A percentile compares a stretch with the other conserved stretches of the same genome.
Evolutionary conservation across 2,329 filamentous ascomycete genomes (phyloP).

Genomic region (Periconia sp.): DNA sequence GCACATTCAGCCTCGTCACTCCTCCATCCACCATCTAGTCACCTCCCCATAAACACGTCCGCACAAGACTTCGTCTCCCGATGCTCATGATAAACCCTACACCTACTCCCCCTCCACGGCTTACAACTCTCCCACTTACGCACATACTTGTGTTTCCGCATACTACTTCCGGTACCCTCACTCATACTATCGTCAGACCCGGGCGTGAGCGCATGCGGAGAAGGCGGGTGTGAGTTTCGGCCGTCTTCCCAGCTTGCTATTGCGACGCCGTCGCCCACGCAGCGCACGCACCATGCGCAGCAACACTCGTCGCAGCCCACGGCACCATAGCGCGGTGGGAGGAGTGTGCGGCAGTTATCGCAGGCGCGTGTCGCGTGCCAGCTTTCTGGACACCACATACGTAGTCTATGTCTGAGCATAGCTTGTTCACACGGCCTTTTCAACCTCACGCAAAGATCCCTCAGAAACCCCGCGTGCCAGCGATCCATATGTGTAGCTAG

Average conservation of each 20-base stretch:
- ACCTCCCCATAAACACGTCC: slow-evolving; percentile 38
- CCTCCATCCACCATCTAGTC: slow-evolving; percentile 8
- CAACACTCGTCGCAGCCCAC: slow-evolving; percentile 50
- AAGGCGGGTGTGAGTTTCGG: no score
- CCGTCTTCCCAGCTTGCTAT: slow-evolving; percentile 26
- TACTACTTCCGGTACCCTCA: no score
- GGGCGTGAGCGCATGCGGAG: no score
- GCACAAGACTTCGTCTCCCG: slow-evolving; percentile 42
- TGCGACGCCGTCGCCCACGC: slow-evolving; percentile 38
- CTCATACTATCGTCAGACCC: no score
- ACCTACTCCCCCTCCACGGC: slow-evolving; percentile 44
- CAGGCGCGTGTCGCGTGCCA: slow-evolving; percentile 45
- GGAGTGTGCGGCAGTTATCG: slow-evolving; percentile 41
- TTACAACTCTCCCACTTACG: slow-evolving; percentile 44
- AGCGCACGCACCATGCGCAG: slow-evolving; percentile 49
- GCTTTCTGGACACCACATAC: slow-evolving; percentile 47
- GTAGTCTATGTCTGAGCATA: slow-evolving; percentile 49
- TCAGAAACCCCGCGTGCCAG: slow-evolving; percentile 56
- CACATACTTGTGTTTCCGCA: no score
- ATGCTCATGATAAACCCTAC: slow-evolving; percentile 47
- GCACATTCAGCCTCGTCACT: not conserved
- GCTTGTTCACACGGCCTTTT: slow-evolving; percentile 53
- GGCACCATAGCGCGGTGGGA: slow-evolving; percentile 48
- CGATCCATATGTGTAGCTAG: slow-evolving; percentile 53
- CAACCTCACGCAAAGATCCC: slow-evolving; percentile 54